Conservation (phyloP, 2,329 filamentous ascomycete species). For the Alternaria longipes region DNA sequence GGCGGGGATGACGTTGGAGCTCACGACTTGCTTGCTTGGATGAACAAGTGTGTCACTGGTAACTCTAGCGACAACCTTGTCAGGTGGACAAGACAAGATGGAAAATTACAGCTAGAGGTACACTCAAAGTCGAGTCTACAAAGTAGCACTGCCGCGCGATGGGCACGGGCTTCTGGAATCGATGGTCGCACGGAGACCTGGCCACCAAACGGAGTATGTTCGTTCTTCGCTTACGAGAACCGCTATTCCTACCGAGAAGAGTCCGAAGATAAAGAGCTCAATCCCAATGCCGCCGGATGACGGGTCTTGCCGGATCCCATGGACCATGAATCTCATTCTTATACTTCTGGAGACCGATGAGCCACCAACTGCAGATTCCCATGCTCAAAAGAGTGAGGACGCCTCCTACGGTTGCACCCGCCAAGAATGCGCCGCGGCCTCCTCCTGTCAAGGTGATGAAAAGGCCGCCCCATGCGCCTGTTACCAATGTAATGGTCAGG, state of each 20-base stretch:
- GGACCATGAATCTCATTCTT: conserved; percentile 99
- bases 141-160: conserved; percentile 26
- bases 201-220: conserved; percentile 39
- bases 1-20: conserved; percentile 48
- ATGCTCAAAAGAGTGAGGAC: conserved; percentile 79
- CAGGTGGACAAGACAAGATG: conserved; percentile 40
- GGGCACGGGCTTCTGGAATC: conserved; percentile 23
- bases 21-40: conserved; percentile 44
- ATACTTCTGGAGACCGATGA: conserved; percentile 96
- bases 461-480: conserved; percentile 81
- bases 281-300: conserved; percentile 75
- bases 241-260: conserved; percentile 30
- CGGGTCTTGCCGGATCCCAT: conserved; percentile 93
- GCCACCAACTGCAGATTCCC: conserved; percentile 96
- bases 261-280: conserved; percentile 36
- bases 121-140: conserved; percentile 32
- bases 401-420: conserved; percentile 80
- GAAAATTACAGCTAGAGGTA: conserved; percentile 45
- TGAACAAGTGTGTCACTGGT: conserved; percentile 41
- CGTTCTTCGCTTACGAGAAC: conserved; percentile 41
- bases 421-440: conserved; percentile 66
- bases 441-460: conserved; percentile 66
- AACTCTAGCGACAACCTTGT: conserved; percentile 36
- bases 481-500: conserved; percentile 78
- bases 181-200: conserved; percentile 31